phyloP scores from a whole-genome alignment of 1,139 yeast species.

The Hyphopichia khmerensis region DNA sequence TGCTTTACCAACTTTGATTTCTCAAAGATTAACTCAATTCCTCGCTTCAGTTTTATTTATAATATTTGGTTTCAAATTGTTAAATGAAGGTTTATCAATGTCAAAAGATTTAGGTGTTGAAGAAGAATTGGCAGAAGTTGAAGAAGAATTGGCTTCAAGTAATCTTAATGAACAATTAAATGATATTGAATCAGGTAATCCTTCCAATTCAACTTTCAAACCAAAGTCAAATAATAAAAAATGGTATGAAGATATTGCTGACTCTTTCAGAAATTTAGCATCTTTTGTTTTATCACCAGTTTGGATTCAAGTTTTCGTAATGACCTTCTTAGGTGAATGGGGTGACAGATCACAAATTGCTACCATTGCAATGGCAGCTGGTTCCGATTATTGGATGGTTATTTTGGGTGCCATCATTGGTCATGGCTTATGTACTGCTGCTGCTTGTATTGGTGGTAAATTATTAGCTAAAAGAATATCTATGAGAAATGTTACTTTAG shows the following conservation, averaged over 20 bases:
- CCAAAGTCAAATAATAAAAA: constrained; percentile 11
- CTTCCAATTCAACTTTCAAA: constrained; percentile 5
- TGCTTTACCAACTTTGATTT: constrained; percentile 79
- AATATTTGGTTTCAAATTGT: constrained; percentile 75
- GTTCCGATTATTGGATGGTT: constrained; percentile 87
- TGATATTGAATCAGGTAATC: constrained; percentile 56
- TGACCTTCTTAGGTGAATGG: constrained; percentile 98
- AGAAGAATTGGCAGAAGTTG: constrained; percentile 95
- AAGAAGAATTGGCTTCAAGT: constrained; percentile 78
- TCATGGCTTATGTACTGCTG: constrained; percentile 83
- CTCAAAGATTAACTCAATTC: constrained; percentile 76
- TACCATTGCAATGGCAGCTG: constrained; percentile 98
- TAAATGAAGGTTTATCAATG: constrained; percentile 82
- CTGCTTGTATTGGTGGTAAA: constrained; percentile 95
- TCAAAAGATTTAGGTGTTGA: constrained; percentile 82
- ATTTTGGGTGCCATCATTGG: constrained; percentile 89
- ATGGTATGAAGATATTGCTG: constrained; percentile 28
- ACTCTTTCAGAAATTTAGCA: constrained; percentile 50
- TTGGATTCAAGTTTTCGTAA: constrained; percentile 91
- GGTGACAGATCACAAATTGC: constrained; percentile 99
- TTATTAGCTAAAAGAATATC: constrained; percentile 85
- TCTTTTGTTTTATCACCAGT: constrained; percentile 75
- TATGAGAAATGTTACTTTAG: constrained; percentile 86
- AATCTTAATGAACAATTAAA: constrained; percentile 54
- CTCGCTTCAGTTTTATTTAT: constrained; percentile 79